phyloP scores from a whole-genome alignment of 2,329 filamentous ascomycete species.

The Colletotrichum kahawae region DNA sequence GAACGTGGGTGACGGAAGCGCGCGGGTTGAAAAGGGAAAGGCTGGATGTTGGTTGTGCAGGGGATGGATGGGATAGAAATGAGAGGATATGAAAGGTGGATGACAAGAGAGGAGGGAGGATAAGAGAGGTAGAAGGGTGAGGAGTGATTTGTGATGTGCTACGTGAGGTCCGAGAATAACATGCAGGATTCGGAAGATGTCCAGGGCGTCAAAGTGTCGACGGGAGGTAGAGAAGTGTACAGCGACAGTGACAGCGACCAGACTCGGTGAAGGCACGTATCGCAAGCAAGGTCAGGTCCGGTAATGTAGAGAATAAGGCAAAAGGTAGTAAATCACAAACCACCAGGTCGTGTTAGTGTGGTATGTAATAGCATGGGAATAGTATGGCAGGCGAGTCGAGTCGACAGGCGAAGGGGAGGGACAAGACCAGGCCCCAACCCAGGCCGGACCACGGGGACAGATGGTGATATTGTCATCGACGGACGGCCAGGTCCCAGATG shows the following conservation, averaged over 20 bases:
- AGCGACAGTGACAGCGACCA: not conserved
- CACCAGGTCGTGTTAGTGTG: not conserved
- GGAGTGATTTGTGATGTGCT: constrained; percentile 10
- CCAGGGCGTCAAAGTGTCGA: constrained; percentile 4
- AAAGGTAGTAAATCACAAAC: not conserved
- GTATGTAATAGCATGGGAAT: not conserved
- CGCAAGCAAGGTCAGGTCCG: not conserved
- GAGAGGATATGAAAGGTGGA: not conserved
- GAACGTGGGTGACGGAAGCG: constrained; percentile 16
- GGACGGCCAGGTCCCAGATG: not conserved
- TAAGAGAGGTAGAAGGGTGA: not conserved
- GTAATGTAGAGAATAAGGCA: not conserved
- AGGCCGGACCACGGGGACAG: not conserved
- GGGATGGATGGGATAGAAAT: not conserved
- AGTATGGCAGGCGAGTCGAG: not conserved
- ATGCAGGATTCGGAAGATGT: constrained; percentile 4
- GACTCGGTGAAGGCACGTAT: not conserved
- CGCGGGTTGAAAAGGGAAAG: constrained; percentile 18
- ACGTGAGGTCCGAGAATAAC: constrained; percentile 22
- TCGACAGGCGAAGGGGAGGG: not conserved
- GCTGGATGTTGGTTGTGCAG: constrained; percentile 3
- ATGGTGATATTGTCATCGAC: constrained; percentile 14
- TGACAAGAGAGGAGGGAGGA: not conserved
- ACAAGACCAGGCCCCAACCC: not conserved
- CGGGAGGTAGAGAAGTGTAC: not conserved